phyloP scores from a whole-genome alignment of 2,329 filamentous ascomycete genomes.

The Neofusicoccum laricinum region DNA sequence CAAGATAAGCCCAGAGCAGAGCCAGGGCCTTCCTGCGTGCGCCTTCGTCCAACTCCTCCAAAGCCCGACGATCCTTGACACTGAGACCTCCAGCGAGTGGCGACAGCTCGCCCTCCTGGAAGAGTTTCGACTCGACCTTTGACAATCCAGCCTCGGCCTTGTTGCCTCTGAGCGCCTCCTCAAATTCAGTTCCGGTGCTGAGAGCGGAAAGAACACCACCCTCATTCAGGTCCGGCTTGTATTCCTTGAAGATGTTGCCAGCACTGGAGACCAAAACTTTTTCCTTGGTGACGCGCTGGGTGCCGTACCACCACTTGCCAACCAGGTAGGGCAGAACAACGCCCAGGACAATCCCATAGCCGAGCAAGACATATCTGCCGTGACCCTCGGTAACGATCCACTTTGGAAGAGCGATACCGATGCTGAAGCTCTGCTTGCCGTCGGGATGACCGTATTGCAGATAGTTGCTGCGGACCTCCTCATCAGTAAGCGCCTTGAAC shows the following conservation, averaged over 20 bases:
- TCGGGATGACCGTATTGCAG: constrained; percentile 95
- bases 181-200: constrained; percentile 83
- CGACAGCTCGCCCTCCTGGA: constrained; percentile 56
- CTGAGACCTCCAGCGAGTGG: constrained; percentile 60
- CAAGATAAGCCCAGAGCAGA: constrained; percentile 92
- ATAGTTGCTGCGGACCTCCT: constrained; percentile 96
- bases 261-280: constrained; percentile 90
- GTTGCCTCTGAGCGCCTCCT: constrained; percentile 69
- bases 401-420: constrained; percentile 91
- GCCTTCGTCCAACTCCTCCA: constrained; percentile 78
- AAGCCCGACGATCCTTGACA: constrained; percentile 69
- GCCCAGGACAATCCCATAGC: constrained; percentile 85
- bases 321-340: constrained; percentile 90
- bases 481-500: constrained; percentile 95
- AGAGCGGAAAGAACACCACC: constrained; percentile 76
- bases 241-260: constrained; percentile 91
- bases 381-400: constrained; percentile 91
- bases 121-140: constrained; percentile 78
- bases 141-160: constrained; percentile 77
- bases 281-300: constrained; percentile 88
- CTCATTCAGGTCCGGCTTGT: constrained; percentile 78
- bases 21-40: constrained; percentile 81
- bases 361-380: constrained; percentile 88
- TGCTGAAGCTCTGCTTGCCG: constrained; percentile 96
- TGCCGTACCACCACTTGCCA: constrained; percentile 98